These are phyloP conservation scores for Nannochloropsis salina DNA, from an alignment of 108 stramenopile genomes.

Conservation along the genomic window DNA sequence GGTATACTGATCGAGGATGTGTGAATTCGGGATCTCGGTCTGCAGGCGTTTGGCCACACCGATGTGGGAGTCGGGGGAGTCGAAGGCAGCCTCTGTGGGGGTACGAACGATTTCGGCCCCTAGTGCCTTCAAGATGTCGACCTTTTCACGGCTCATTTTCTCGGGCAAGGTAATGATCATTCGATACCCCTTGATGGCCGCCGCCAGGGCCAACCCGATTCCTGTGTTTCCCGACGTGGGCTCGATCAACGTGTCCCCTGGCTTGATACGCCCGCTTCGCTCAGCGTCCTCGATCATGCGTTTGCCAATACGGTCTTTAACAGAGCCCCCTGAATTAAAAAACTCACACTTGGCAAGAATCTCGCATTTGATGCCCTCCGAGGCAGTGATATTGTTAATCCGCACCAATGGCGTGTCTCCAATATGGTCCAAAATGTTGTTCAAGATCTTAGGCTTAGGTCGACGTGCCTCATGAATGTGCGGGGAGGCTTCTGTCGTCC, in stretches of 20 bases:
- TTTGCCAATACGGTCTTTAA: conserved; percentile 81
- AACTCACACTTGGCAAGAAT: conserved; percentile 74
- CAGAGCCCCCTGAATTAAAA: conserved; percentile 74
- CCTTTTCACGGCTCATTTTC: conserved; percentile 90
- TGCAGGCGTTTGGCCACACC: conserved; percentile 72
- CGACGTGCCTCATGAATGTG: background rate
- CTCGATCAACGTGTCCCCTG: conserved; percentile 87
- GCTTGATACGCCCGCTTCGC: conserved; percentile 60
- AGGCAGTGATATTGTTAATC: conserved; percentile 57
- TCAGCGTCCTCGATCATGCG: conserved; percentile 62
- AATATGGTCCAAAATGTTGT: conserved; percentile 57
- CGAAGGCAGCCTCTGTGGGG: conserved; percentile 76
- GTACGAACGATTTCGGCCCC: conserved; percentile 86
- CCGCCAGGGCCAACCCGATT: conserved; percentile 80
- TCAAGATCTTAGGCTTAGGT: conserved; percentile 43
- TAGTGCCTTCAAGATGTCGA: conserved; percentile 76
- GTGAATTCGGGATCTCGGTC: conserved; percentile 72
- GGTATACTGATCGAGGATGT: conserved; percentile 73
- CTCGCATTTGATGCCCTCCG: conserved; percentile 64
- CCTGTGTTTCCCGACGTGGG: conserved; percentile 94
- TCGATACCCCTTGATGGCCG: conserved; percentile 70
- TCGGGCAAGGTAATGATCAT: conserved; percentile 87
- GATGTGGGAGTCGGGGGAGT: conserved; percentile 83
- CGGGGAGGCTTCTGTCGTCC: conserved; percentile 26
- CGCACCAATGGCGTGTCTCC: conserved; percentile 75